Evolutionary conservation across 2,329 filamentous ascomycete genomes (phyloP).

Genomic region (Chalaropsis thielavioides): DNA sequence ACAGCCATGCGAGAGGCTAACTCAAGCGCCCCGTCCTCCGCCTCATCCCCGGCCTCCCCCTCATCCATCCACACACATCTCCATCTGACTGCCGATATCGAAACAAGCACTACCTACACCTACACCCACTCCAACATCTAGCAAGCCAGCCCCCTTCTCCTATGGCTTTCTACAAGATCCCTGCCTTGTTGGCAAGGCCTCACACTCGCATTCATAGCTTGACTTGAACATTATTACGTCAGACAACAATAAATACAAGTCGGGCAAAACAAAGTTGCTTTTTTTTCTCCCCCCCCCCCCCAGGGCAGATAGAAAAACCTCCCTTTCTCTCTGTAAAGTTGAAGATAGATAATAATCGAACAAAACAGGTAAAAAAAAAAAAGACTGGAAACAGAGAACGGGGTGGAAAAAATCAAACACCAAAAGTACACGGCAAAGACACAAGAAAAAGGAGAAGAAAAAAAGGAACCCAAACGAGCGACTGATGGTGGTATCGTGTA

Average conservation of each 20-base stretch:
- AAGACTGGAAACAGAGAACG: background rate
- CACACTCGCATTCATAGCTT: background rate
- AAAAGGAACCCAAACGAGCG: background rate
- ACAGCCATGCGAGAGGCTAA: no score
- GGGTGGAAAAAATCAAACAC: background rate
- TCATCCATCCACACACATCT: background rate
- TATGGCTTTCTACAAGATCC: no score
- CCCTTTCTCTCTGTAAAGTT: constrained; percentile 10
- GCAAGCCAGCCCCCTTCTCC: no score
- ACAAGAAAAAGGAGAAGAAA: background rate
- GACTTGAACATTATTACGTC: constrained; percentile 1
- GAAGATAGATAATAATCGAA: constrained; percentile 13
- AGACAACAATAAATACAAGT: background rate
- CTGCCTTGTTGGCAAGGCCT: no score
- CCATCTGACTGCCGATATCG: background rate
- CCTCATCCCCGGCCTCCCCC: no score
- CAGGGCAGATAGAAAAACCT: constrained; percentile 14
- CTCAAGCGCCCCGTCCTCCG: no score
- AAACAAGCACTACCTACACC: background rate
- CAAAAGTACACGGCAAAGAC: background rate
- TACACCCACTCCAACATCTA: background rate
- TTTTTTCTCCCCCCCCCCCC: background rate
- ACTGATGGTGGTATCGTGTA: background rate
- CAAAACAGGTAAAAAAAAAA: constrained; percentile 5
- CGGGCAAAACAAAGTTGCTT: background rate